These are phyloP conservation scores for Adenanthera pavonina DNA, from an alignment of 306 rosid genomes.

Conservation along the genomic window DNA sequence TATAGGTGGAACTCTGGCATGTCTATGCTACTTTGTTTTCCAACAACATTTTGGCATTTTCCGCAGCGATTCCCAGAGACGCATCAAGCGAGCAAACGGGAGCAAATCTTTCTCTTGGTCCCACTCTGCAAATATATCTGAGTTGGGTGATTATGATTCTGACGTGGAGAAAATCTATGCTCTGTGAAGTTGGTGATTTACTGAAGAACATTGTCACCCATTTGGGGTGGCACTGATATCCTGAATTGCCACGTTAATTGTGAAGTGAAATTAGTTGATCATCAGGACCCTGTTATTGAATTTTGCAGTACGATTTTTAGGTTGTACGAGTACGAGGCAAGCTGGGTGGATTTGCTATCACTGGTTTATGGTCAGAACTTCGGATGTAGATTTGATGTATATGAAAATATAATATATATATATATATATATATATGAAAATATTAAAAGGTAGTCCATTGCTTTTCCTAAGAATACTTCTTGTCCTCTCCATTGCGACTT, in stretches of 20 bases:
- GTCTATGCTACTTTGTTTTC: slow-evolving; percentile 85
- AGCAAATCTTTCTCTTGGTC: slow-evolving; percentile 93
- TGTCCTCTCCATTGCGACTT: neutral
- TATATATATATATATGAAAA: slow-evolving; percentile 27
- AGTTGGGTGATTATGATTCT: slow-evolving; percentile 69
- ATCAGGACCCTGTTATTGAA: slow-evolving; percentile 17
- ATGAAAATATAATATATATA: slow-evolving; percentile 4
- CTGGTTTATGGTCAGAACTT: neutral
- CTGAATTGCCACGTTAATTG: neutral
- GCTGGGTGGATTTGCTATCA: neutral
- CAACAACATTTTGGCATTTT: slow-evolving; percentile 62
- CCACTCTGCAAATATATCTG: slow-evolving; percentile 78
- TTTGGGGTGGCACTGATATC: slow-evolving; percentile 2
- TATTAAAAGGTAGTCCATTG: slow-evolving; percentile 1
- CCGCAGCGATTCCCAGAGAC: slow-evolving; percentile 67
- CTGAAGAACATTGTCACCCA: slow-evolving; percentile 1
- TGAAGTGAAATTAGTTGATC: slow-evolving; percentile 21
- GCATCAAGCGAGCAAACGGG: slow-evolving; percentile 71
- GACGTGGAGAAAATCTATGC: slow-evolving; percentile 76
- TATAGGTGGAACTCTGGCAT: slow-evolving; percentile 77
- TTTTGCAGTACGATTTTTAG: slow-evolving; percentile 15
- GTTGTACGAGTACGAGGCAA: slow-evolving; percentile 4
- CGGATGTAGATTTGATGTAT: slow-evolving; percentile 37
- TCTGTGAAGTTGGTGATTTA: slow-evolving; percentile 40
- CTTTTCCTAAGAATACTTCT: neutral